A percentile compares a stretch with the other conserved stretches of the same genome.
Conservation (phyloP, 1,284 basidiomycete genomes). For the Ganoderma sinense region DNA sequence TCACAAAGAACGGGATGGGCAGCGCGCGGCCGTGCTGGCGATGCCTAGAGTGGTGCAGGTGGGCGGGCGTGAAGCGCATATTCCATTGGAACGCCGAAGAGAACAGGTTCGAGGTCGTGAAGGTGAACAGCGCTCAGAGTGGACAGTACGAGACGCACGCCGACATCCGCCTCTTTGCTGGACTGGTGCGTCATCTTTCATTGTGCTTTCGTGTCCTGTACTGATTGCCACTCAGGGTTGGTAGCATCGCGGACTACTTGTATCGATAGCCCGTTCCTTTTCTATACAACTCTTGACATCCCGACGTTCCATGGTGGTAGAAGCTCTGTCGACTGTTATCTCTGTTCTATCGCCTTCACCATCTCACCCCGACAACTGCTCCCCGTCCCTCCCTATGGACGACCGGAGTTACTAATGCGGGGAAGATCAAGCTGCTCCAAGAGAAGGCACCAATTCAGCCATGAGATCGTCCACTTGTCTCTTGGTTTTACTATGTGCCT, state of each 20-base stretch:
- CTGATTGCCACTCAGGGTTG: slow-evolving; percentile 27
- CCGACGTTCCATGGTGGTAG: background rate
- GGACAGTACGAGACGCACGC: slow-evolving; percentile 56
- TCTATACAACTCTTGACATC: background rate
- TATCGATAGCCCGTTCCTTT: slow-evolving; percentile 9
- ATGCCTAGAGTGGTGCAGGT: slow-evolving; percentile 62
- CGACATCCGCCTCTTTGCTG: slow-evolving; percentile 52
- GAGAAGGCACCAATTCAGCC: slow-evolving; percentile 32
- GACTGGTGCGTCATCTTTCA: slow-evolving; percentile 42
- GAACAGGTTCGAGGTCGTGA: slow-evolving; percentile 57
- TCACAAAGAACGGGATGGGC: slow-evolving; percentile 56
- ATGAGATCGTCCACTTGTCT: slow-evolving; percentile 23
- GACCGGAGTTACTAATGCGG: slow-evolving; percentile 38
- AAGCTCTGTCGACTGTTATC: background rate
- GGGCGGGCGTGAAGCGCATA: slow-evolving; percentile 65
- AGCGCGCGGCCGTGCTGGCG: slow-evolving; percentile 60
- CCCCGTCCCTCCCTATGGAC: slow-evolving; percentile 31
- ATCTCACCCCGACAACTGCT: slow-evolving; percentile 37
- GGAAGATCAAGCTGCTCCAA: slow-evolving; percentile 27
- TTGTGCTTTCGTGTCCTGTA: background rate
- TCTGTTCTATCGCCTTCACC: background rate
- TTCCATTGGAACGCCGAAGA: slow-evolving; percentile 59
- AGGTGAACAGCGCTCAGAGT: slow-evolving; percentile 52
- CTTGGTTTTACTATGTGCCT: slow-evolving; percentile 35
- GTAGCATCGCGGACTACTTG: slow-evolving; percentile 20